Base-by-base conservation (phyloP, 1,139 yeast genomes). In the Yamadazyma atmosphaerica region DNA sequence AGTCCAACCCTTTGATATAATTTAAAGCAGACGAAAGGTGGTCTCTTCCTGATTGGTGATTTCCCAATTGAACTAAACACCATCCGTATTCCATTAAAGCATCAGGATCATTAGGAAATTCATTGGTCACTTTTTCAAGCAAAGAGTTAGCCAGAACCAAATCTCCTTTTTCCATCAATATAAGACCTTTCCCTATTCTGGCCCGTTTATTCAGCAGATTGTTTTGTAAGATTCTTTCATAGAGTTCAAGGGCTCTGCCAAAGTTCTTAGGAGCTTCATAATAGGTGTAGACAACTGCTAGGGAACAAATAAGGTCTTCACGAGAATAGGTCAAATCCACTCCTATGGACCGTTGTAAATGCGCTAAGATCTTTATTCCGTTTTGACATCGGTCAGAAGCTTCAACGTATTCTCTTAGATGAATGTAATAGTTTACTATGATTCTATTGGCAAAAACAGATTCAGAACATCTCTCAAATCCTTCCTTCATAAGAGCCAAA, bases 241-340 rank as follows among this genome's bases (percentile, higher is more conserved):
- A 92, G 19, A 89, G 62, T 34, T 78, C 79, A 32, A 86, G 58
- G 0, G 98, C 98, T 28, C 83, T 71, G 8, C 77, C 71, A 54
- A 80, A 88, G 58, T 90, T 86, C 58, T 88, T 88, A 4, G 98
- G 98, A 0, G 96, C 86, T 56, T 90, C 96, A 55, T 82, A 77
- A 54, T 86, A 84, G 0, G 95, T 87, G 53, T 88, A 86, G 0
- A 86, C 76, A 2, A 83, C 77, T 0, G 95, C 98, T 39, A 87
- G 68, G 13, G 79, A 71, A 35, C 89, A 74, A 17, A 84, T 68
- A 18, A 87, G 63, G 39, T 82, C 85, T 39, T 73, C 74, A 46
- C 74, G 77, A 1, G 89, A 70, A 44, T 80, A 65, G 1, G 57
- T 55, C 34, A 86, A 68, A 15, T 63, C 56, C 6, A 72, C 61